Conservation (phyloP, 2,329 filamentous ascomycete species). For the Pseudogymnoascus sp. region DNA sequence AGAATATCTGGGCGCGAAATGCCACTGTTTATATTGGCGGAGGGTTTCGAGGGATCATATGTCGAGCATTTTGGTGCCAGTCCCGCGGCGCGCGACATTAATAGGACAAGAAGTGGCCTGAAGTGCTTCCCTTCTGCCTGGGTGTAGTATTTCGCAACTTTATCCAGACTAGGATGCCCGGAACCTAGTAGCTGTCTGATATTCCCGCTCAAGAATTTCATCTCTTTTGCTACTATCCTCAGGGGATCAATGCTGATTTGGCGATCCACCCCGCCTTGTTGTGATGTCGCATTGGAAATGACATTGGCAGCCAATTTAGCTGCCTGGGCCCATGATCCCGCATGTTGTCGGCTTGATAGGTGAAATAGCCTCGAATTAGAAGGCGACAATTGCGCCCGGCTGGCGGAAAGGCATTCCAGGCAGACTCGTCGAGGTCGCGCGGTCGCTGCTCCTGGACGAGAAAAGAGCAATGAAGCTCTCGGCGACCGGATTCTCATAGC, state of each 20-base stretch:
- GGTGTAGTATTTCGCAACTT: constrained; percentile 96
- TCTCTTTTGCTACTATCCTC: constrained; percentile 86
- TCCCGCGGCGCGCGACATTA: constrained; percentile 94
- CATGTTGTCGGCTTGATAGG: constrained; percentile 38
- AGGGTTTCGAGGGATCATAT: constrained; percentile 30
- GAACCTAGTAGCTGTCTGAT: constrained; percentile 90
- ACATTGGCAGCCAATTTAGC: constrained; percentile 65
- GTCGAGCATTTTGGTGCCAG: constrained; percentile 58
- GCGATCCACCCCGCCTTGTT: constrained; percentile 68
- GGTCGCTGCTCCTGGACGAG: constrained; percentile 30
- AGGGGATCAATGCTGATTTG: constrained; percentile 79
- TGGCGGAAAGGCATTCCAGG: constrained; percentile 32
- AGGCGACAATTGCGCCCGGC: constrained; percentile 13
- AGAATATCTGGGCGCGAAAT: constrained; percentile 59
- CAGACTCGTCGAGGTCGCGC: constrained; percentile 34
- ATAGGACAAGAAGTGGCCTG: constrained; percentile 83
- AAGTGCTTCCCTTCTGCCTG: constrained; percentile 96
- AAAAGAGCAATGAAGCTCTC: constrained; percentile 43
- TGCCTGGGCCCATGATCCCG: constrained; percentile 70
- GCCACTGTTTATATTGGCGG: constrained; percentile 47
- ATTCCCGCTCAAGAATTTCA: constrained; percentile 92
- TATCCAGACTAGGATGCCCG: constrained; percentile 88
- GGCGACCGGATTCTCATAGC: constrained; percentile 48
- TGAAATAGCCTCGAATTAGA: constrained; percentile 22
- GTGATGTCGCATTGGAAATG: constrained; percentile 57